Evolutionary conservation across 345 rosid species (phyloP).

Genomic region (Erysimum cheiranthoides): DNA sequence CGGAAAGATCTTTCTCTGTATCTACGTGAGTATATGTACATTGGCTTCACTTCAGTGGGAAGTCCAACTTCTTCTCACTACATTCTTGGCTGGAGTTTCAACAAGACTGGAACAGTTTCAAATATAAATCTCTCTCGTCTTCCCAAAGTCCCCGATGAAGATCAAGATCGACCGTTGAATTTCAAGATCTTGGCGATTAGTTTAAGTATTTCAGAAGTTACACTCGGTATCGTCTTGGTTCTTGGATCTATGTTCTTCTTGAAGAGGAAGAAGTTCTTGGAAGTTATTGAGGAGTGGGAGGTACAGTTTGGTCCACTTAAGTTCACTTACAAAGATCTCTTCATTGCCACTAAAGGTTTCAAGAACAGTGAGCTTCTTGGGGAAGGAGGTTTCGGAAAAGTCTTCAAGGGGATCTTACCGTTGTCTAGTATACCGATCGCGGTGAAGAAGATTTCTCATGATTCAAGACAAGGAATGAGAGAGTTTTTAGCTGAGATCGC

Average conservation of each 20-base stretch:
- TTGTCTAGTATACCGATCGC: constrained; percentile 53
- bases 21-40: constrained; percentile 50
- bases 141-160: constrained; percentile 44
- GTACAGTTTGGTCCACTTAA: constrained; percentile 70
- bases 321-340: constrained; percentile 62
- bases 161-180: constrained; percentile 27
- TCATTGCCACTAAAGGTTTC: constrained; percentile 67
- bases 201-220: constrained; percentile 41
- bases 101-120: constrained; percentile 46
- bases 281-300: constrained; percentile 70
- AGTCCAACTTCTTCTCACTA: constrained; percentile 59
- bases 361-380: constrained; percentile 69
- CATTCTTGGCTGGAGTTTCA: constrained; percentile 74
- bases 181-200: constrained; percentile 48
- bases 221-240: constrained; percentile 41
- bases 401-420: constrained; percentile 64
- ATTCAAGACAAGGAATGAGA: constrained; percentile 73
- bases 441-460: constrained; percentile 64
- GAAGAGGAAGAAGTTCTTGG: constrained; percentile 38
- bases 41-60: constrained; percentile 78
- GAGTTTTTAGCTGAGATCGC: constrained; percentile 80
- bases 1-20: constrained; percentile 30
- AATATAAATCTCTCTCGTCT: constrained; percentile 50
- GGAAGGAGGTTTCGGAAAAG: constrained; percentile 73
- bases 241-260: constrained; percentile 16